Evolutionary conservation across 768 basidiomycete species (phyloP).

Genomic region (Phanerochaete sordida): DNA sequence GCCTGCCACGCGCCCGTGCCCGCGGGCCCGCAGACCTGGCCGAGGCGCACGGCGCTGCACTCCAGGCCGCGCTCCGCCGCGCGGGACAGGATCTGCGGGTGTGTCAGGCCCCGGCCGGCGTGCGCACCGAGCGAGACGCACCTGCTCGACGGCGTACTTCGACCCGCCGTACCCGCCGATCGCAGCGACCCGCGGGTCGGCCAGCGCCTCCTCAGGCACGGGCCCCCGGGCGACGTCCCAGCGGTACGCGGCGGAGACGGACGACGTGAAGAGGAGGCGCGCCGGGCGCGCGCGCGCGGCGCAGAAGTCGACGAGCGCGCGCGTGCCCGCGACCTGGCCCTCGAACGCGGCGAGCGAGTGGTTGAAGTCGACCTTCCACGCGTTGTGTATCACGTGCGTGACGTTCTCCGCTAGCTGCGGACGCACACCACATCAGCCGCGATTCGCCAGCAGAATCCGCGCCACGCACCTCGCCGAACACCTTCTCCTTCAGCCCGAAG

Average conservation of each 20-base stretch:
- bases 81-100: constrained; percentile 4
- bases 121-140: too few species aligned
- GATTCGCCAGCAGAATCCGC: neutral
- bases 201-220: constrained; percentile 24
- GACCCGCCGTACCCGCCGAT: constrained; percentile 36
- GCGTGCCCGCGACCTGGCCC: constrained; percentile 23
- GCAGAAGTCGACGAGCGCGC: constrained; percentile 32
- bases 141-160: constrained; percentile 39
- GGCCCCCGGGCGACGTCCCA: constrained; percentile 8
- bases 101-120: too few species aligned
- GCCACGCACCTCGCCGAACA: constrained; percentile 6
- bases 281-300: constrained; percentile 21
- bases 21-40: constrained; percentile 20
- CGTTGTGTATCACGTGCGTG: constrained; percentile 15
- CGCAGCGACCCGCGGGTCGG: constrained; percentile 24
- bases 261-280: constrained; percentile 29
- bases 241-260: constrained; percentile 26
- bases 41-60: constrained; percentile 21
- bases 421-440: neutral
- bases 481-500: constrained; percentile 1
- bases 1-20: constrained; percentile 23
- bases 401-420: constrained; percentile 4
- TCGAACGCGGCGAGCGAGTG: constrained; percentile 27
- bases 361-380: constrained; percentile 40
- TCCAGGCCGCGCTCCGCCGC: constrained; percentile 11